A percentile compares a stretch with the other conserved stretches of the same genome.
Evolutionary conservation across 2,329 filamentous ascomycete genomes (phyloP).

Genomic region (Diaporthe humulicola): DNA sequence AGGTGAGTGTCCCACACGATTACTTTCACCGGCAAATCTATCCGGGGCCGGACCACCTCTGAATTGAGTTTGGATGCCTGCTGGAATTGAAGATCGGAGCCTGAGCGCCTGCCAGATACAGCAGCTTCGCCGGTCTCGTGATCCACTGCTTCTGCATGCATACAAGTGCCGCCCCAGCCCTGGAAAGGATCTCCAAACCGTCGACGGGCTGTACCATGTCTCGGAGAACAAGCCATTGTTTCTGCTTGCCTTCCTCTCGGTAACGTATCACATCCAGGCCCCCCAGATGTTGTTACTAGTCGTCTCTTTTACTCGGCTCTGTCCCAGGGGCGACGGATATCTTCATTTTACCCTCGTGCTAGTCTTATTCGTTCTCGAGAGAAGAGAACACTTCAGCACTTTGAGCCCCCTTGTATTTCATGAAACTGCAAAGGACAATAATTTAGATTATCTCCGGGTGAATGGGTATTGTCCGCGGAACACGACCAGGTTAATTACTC

Average conservation of each 20-base stretch:
- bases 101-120: not conserved
- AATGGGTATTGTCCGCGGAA: not conserved
- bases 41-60: not conserved
- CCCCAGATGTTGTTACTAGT: not conserved
- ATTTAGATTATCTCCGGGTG: not conserved
- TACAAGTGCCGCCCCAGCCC: conserved; percentile 9
- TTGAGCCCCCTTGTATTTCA: not conserved
- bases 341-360: not conserved
- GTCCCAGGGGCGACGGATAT: not conserved
- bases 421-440: not conserved
- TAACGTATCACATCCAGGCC: conserved; percentile 12
- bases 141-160: not conserved
- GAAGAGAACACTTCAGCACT: not conserved
- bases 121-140: not conserved
- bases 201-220: conserved; percentile 8
- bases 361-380: too few species aligned
- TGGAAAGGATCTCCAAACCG: not conserved
- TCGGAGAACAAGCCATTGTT: not conserved
- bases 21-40: not conserved
- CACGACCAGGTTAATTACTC: not conserved
- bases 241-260: not conserved
- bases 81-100: not conserved
- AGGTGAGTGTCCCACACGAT: not conserved
- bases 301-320: not conserved
- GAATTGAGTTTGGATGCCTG: not conserved